Evolutionary conservation across 2,329 filamentous ascomycete species (phyloP).

Genomic region (Paracorniculantispora psalliotae): DNA sequence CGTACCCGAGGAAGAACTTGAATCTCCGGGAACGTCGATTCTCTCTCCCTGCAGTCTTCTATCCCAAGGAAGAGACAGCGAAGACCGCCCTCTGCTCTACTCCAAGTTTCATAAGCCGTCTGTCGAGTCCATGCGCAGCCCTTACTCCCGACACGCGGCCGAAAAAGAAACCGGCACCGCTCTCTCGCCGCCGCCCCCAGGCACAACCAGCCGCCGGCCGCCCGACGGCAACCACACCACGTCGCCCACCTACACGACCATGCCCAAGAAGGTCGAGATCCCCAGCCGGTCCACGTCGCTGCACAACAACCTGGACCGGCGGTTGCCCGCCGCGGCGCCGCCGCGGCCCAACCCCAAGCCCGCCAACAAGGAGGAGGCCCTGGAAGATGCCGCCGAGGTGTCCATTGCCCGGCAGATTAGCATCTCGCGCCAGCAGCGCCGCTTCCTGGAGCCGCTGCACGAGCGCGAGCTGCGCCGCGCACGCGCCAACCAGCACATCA

Average conservation of each 20-base stretch:
- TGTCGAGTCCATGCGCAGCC: constrained; percentile 5
- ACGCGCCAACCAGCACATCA: constrained; percentile 12
- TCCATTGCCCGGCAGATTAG: constrained; percentile 66
- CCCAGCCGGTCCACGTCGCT: constrained; percentile 10
- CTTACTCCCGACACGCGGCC: not conserved
- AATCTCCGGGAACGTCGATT: not conserved
- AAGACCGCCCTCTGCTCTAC: not conserved
- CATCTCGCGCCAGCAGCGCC: constrained; percentile 56
- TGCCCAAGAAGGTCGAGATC: constrained; percentile 2
- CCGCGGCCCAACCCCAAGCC: not conserved
- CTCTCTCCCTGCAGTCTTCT: not conserved
- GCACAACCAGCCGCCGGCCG: not conserved
- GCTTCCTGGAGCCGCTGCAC: constrained; percentile 52
- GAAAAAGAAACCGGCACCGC: constrained; percentile 2
- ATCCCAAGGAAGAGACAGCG: not conserved
- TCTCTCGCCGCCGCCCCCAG: not conserved
- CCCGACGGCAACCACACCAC: not conserved
- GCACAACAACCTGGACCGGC: not conserved
- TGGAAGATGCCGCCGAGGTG: constrained; percentile 56
- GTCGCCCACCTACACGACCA: not conserved
- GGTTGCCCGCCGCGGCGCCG: not conserved
- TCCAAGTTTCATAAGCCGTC: constrained; percentile 12
- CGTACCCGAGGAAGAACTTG: not conserved
- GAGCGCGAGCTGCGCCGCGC: constrained; percentile 16
- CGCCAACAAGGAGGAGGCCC: constrained; percentile 16